Evolutionary conservation across 345 rosid genomes (phyloP).

Genomic region (Lagerstroemia speciosa): DNA sequence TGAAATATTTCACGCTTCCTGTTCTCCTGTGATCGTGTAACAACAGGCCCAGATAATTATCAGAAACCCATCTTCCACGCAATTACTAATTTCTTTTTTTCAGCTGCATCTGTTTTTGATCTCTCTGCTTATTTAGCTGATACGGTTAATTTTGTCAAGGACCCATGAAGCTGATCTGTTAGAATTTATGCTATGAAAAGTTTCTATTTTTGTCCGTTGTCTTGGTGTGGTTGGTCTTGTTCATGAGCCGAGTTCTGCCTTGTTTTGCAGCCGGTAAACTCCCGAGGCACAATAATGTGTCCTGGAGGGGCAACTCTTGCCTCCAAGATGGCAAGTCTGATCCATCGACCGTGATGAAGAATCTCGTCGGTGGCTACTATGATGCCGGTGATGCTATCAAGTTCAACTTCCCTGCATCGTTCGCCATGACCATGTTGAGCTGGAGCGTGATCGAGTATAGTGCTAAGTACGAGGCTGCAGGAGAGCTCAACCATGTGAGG

Average conservation of each 20-base stretch:
- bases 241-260: too few species aligned
- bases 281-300: constrained; percentile 84
- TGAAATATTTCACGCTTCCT: neutral
- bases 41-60: too few species aligned
- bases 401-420: constrained; percentile 83
- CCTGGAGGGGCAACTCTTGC: constrained; percentile 92
- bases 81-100: too few species aligned
- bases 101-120: too few species aligned
- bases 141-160: too few species aligned
- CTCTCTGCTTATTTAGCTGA: too few species aligned
- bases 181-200: neutral
- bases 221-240: too few species aligned
- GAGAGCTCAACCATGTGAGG: constrained; percentile 82
- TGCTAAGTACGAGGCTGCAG: constrained; percentile 79
- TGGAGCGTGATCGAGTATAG: constrained; percentile 98
- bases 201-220: too few species aligned
- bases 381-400: constrained; percentile 99
- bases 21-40: too few species aligned
- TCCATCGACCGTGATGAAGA: constrained; percentile 35
- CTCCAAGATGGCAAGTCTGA: constrained; percentile 67
- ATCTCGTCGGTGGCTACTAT: constrained; percentile 78
- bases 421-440: constrained; percentile 95
- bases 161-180: too few species aligned
- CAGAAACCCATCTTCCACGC: too few species aligned
- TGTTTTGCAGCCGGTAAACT: constrained; percentile 66